phyloP scores from a whole-genome alignment of 2,329 filamentous ascomycete genomes.

The Diaporthe destruens region DNA sequence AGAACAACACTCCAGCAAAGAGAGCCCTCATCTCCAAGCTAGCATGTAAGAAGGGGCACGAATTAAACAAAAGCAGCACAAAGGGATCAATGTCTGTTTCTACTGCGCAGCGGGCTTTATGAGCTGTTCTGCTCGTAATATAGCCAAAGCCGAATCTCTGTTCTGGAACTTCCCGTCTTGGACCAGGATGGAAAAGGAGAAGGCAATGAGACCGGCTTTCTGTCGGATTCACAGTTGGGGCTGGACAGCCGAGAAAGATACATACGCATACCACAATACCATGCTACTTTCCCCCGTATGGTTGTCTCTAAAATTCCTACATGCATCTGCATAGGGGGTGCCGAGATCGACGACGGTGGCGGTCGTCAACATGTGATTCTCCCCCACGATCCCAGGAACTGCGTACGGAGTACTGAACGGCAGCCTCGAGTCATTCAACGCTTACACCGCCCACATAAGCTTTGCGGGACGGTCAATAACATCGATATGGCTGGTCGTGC shows the following conservation, averaged over 20 bases:
- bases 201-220: background rate
- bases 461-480: background rate
- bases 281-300: no score
- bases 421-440: constrained; percentile 19
- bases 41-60: no score
- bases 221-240: no score
- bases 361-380: background rate
- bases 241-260: background rate
- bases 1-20: no score
- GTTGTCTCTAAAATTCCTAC: no score
- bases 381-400: background rate
- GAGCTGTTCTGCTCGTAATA: no score
- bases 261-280: no score
- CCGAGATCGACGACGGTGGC: background rate
- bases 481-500: background rate
- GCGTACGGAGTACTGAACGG: background rate
- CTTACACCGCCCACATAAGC: constrained; percentile 22
- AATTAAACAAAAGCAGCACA: no score
- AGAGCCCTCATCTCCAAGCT: no score
- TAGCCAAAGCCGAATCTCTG: background rate
- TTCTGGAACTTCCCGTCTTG: background rate
- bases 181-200: background rate
- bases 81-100: no score
- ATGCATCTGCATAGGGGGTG: no score
- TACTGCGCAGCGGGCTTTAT: no score